These are phyloP conservation scores for Apiotrichum veenhuisii DNA, from an alignment of 1,284 basidiomycete species.

Conservation along the genomic window DNA sequence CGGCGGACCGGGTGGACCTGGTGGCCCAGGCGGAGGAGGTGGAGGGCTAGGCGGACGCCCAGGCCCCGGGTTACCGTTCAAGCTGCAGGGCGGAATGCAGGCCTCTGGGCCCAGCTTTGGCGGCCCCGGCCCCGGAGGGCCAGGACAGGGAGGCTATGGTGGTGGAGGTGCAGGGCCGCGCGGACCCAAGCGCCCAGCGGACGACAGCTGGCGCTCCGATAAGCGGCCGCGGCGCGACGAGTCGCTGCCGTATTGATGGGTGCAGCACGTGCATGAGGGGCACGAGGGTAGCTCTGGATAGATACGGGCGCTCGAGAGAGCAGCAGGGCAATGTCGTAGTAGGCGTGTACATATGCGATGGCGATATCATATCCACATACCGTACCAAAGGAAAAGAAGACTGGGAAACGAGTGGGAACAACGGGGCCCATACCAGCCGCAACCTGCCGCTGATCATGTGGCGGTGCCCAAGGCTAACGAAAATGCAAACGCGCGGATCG, in stretches of 20 bases:
- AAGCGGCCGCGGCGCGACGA: slow-evolving; percentile 10
- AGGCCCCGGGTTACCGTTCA: slow-evolving; percentile 12
- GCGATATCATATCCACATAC: no score
- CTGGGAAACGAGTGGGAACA: no score
- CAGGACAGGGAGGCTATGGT: not conserved
- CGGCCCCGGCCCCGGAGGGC: not conserved
- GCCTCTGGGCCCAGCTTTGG: slow-evolving; percentile 6
- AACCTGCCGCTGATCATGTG: no score
- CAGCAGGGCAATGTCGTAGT: no score
- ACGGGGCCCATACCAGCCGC: no score
- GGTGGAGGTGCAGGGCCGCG: not conserved
- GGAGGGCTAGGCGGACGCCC: not conserved
- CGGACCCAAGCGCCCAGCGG: not conserved
- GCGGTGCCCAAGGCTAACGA: no score
- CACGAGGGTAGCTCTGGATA: no score
- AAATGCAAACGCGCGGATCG: no score
- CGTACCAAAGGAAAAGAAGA: no score
- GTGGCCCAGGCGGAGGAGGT: not conserved
- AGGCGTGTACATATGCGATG: no score
- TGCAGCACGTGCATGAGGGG: no score
- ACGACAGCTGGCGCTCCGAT: slow-evolving; percentile 10
- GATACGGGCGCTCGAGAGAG: no score
- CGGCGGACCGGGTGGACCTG: not conserved
- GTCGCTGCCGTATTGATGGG: slow-evolving; percentile 11
- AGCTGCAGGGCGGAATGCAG: slow-evolving; percentile 6